Percentiles rank a stretch among this genome's conserved stretches.
phyloP scores from a whole-genome alignment of 768 basidiomycete genomes.

The Galerina sulciceps region DNA sequence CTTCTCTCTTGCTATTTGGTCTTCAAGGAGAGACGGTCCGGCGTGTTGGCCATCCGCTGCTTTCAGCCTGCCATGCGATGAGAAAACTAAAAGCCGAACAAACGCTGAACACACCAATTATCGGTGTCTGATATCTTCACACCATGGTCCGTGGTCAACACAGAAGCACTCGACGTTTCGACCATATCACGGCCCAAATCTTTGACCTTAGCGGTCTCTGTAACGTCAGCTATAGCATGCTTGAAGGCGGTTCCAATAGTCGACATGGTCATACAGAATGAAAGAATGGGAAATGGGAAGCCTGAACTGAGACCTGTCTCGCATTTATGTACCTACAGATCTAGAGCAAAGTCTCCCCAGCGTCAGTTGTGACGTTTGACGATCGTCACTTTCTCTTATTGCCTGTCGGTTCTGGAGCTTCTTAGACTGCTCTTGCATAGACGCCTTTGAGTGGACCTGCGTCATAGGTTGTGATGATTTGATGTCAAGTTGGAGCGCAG shows the following conservation, averaged over 20 bases:
- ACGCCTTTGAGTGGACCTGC: neutral
- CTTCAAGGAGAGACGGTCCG: constrained; percentile 81
- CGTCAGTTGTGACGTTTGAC: constrained; percentile 25
- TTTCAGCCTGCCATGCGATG: constrained; percentile 50
- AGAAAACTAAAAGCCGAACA: neutral
- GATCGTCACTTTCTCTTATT: neutral
- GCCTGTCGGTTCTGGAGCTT: no score
- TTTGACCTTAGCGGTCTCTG: constrained; percentile 34
- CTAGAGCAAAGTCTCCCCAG: neutral
- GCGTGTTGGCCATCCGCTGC: constrained; percentile 46
- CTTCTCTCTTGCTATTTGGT: constrained; percentile 76
- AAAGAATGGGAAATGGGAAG: neutral
- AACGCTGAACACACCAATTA: constrained; percentile 52
- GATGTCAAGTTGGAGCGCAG: neutral
- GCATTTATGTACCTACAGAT: neutral
- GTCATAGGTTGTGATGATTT: constrained; percentile 10
- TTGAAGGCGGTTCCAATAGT: constrained; percentile 25
- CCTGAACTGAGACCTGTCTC: neutral
- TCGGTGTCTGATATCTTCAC: constrained; percentile 64
- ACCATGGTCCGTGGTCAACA: constrained; percentile 67
- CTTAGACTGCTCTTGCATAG: neutral
- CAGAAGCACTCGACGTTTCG: constrained; percentile 29
- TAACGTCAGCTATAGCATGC: constrained; percentile 26
- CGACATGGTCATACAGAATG: constrained; percentile 19
- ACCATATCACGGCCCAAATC: constrained; percentile 38